phyloP scores from a whole-genome alignment of 2,329 filamentous ascomycete genomes.

The Byssochlamys sp. region DNA sequence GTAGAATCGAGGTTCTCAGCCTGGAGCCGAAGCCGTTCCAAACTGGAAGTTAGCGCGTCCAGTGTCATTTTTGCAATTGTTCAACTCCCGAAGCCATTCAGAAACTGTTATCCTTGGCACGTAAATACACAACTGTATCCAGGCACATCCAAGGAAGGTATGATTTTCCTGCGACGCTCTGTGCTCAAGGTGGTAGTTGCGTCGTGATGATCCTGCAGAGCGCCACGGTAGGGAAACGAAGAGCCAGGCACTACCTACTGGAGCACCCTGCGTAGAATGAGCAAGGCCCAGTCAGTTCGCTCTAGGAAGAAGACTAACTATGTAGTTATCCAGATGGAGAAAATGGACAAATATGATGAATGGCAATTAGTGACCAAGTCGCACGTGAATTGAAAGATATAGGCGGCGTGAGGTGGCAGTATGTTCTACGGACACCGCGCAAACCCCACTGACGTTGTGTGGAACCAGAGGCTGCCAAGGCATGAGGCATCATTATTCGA shows the following conservation, averaged over 20 bases:
- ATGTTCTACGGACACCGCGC: slow-evolving; percentile 2
- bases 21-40: slow-evolving; percentile 20
- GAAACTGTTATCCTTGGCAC: background rate
- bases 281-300: background rate
- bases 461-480: slow-evolving; percentile 5
- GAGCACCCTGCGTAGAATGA: background rate
- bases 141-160: background rate
- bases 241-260: background rate
- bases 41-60: slow-evolving; percentile 17
- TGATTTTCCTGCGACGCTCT: background rate
- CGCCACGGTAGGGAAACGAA: background rate
- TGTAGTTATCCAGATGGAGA: background rate
- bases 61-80: slow-evolving; percentile 11
- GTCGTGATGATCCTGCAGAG: background rate
- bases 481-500: background rate
- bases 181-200: background rate
- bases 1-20: slow-evolving; percentile 13
- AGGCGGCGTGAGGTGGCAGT: slow-evolving; percentile 16
- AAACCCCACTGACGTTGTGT: slow-evolving; percentile 17
- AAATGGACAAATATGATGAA: background rate
- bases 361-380: background rate
- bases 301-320: background rate
- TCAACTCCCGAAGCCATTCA: background rate
- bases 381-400: background rate
- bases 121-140: background rate